Evolutionary conservation across 2,329 filamentous ascomycete genomes (phyloP).

Genomic region (Fusarium napiforme): DNA sequence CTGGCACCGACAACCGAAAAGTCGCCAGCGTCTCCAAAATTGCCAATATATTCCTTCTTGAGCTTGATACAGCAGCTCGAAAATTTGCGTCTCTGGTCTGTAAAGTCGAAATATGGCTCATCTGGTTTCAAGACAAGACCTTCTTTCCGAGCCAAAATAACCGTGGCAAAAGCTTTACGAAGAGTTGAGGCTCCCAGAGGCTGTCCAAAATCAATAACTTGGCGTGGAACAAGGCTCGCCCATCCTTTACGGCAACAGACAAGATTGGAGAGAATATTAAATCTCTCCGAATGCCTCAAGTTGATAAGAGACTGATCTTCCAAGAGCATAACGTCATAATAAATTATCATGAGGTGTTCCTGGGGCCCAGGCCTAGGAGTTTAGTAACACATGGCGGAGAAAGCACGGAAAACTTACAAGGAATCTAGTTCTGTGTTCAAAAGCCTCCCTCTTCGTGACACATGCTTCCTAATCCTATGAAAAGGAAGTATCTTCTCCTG

Average conservation of each 20-base stretch:
- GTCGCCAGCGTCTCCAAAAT: conserved; percentile 84
- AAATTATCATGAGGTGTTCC: conserved; percentile 71
- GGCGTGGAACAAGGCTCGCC: conserved; percentile 73
- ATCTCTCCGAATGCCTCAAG: conserved; percentile 67
- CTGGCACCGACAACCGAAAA: conserved; percentile 82
- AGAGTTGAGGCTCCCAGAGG: conserved; percentile 64
- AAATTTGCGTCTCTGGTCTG: conserved; percentile 49
- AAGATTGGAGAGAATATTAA: conserved; percentile 67
- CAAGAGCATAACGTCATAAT: conserved; percentile 67
- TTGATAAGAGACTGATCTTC: conserved; percentile 64
- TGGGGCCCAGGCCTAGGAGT: conserved; percentile 56
- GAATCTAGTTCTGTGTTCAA: conserved; percentile 77
- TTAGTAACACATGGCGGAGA: conserved; percentile 22
- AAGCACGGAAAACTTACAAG: conserved; percentile 57
- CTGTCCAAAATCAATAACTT: conserved; percentile 73
- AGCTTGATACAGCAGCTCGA: conserved; percentile 77
- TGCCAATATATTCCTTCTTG: conserved; percentile 85
- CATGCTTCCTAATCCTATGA: conserved; percentile 83
- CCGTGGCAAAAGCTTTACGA: conserved; percentile 72
- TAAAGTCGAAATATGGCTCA: conserved; percentile 77
- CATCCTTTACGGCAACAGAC: conserved; percentile 65
- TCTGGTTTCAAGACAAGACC: conserved; percentile 85
- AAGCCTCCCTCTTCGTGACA: conserved; percentile 76
- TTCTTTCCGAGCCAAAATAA: conserved; percentile 75
- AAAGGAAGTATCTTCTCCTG: conserved; percentile 76